Conservation (phyloP, 257 asterid genomes). For the Schizonepeta tenuifolia region DNA sequence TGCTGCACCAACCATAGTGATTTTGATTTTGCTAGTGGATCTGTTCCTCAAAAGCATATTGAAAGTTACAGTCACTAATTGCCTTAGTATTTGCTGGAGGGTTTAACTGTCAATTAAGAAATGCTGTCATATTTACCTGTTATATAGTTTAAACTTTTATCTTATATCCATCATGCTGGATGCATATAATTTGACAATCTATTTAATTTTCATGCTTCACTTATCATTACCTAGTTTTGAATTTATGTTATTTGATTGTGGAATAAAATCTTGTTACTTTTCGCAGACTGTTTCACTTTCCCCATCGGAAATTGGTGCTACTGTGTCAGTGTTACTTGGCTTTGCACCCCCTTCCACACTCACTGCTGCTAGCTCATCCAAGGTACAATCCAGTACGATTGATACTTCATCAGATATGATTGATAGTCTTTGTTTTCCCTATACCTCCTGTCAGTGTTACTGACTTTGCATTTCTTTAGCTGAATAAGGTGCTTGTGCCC, state of each 20-base stretch:
- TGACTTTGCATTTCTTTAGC: constrained; percentile 50
- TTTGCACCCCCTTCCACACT: constrained; percentile 73
- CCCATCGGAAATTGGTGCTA: constrained; percentile 74
- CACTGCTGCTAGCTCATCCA: constrained; percentile 72
- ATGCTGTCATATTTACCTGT: not conserved
- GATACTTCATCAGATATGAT: not conserved
- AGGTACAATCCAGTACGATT: constrained; percentile 49
- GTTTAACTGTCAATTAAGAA: constrained; percentile 4
- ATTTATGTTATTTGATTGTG: constrained; percentile 19
- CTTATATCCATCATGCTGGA: constrained; percentile 8
- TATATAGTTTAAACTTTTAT: not conserved
- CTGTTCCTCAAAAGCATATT: constrained; percentile 6
- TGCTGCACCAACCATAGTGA: constrained; percentile 1
- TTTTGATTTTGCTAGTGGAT: constrained; percentile 20
- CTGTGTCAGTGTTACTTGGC: constrained; percentile 90
- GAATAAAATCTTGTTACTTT: constrained; percentile 19
- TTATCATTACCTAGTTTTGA: not conserved
- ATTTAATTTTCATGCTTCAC: constrained; percentile 5
- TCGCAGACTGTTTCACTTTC: constrained; percentile 70
- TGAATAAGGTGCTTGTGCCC: constrained; percentile 83
- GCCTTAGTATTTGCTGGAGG: constrained; percentile 3
- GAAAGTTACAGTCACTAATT: not conserved
- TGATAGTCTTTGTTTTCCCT: not conserved
- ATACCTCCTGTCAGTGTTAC: constrained; percentile 12
- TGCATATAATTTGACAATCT: constrained; percentile 12